Base-by-base conservation (phyloP, 169 alveolate genomes). In the Ichthyophthirius multifiliis region DNA sequence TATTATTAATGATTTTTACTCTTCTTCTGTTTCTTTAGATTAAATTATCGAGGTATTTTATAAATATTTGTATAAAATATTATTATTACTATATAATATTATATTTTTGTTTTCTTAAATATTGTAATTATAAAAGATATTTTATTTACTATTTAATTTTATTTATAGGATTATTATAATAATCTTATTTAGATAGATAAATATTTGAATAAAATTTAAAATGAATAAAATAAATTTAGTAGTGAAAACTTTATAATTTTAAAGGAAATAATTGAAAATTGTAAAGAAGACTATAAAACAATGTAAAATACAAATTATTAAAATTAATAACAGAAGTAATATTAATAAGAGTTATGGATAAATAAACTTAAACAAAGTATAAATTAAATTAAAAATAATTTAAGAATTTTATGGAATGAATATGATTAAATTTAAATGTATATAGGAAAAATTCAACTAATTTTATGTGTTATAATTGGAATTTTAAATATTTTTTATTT, bases 1-100 rank as follows among this genome's bases (percentile, higher is more conserved):
- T 12, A 62, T 74, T 4, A 85, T 85, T 10, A 27, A 18, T 2
- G 74, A 78, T 18, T 67, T 67, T 27, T 55, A 55, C 31, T 20
- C 71, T 27, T 2, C 71, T 1, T 12, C 23, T 7, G 31, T 39
- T 55, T 23, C 15, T 27, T 6, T n/a, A 6, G 35, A 55, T 27
- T 20, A 16, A 20, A 55, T 55, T 5, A 27, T 55, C 39, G 13
- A 3, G 6, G 71, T 55, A 55, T 15, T 1, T 13, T 20, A 0
- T 20, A 20, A 4, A 20, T 6, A 1, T 48, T 48, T 48, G 9
- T 7, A 3, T 48, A 9, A 48, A 20, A 48, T 41, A 9, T 41
- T 9, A 41, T 7, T 41, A 41, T 16, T 34, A 18, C 31, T 23
- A 15, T 55, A 20, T 15, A 55, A 45, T n/a, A n/a, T n/a, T n/a